These are phyloP conservation scores for Samsoniella hepiali DNA, from an alignment of 2,329 filamentous ascomycete species.

Conservation along the genomic window DNA sequence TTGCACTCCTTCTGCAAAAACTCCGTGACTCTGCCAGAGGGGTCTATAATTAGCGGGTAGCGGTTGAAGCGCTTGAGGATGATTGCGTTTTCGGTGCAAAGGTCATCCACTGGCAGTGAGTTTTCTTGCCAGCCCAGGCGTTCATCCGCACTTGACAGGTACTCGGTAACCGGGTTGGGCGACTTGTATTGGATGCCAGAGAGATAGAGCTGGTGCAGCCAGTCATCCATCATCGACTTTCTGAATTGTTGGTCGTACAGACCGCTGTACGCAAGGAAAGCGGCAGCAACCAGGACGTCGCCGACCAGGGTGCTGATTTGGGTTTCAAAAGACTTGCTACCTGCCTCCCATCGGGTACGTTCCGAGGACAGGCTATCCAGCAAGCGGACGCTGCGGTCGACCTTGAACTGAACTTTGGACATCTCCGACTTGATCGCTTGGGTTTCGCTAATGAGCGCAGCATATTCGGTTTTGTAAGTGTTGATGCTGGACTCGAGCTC, in stretches of 20 bases:
- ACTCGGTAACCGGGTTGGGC: conserved; percentile 92
- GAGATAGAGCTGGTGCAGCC: conserved; percentile 86
- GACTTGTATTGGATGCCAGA: conserved; percentile 94
- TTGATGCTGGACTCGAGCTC: conserved; percentile 86
- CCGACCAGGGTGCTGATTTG: conserved; percentile 96
- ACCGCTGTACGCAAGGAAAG: conserved; percentile 94
- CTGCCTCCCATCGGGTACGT: conserved; percentile 89
- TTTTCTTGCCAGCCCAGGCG: conserved; percentile 93
- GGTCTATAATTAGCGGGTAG: conserved; percentile 97
- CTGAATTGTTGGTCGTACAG: conserved; percentile 98
- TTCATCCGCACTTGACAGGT: conserved; percentile 94
- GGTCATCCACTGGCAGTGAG: conserved; percentile 87
- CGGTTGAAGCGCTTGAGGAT: conserved; percentile 97
- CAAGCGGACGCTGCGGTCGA: conserved; percentile 89
- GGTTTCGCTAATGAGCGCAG: conserved; percentile 91
- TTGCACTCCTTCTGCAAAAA: conserved; percentile 95
- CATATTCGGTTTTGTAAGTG: conserved; percentile 94
- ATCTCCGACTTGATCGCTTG: conserved; percentile 97
- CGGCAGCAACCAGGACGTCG: conserved; percentile 92
- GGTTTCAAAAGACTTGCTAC: conserved; percentile 96
- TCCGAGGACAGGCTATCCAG: conserved; percentile 95
- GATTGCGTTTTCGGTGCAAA: conserved; percentile 98
- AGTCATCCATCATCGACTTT: conserved; percentile 96
- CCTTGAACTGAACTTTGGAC: conserved; percentile 95
- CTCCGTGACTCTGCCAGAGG: conserved; percentile 89